phyloP scores from a whole-genome alignment of 306 rosid species.

The Rosa lucieae region DNA sequence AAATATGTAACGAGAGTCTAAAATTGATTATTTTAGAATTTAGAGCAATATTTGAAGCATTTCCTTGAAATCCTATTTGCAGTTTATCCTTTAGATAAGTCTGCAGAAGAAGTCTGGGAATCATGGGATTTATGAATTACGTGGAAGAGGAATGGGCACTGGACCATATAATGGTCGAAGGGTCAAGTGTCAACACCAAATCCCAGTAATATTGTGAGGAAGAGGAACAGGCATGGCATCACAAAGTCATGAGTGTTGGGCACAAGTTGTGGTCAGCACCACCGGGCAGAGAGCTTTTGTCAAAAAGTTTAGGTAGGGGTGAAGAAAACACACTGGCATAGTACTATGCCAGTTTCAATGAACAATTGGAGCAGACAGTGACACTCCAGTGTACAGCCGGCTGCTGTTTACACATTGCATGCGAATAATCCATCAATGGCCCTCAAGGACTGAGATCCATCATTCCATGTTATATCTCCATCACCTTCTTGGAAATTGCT shows the following conservation, averaged over 20 bases:
- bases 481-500: background rate
- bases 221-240: conserved; percentile 8
- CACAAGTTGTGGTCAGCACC: conserved; percentile 12
- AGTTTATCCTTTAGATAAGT: background rate
- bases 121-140: conserved; percentile 7
- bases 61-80: background rate
- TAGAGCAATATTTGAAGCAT: too few relatives aligned
- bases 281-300: conserved; percentile 1
- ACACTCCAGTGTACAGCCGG: background rate
- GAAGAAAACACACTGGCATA: background rate
- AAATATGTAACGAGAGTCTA: background rate
- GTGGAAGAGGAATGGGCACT: conserved; percentile 24
- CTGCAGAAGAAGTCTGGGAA: background rate
- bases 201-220: conserved; percentile 18
- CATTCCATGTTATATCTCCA: background rate
- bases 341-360: background rate
- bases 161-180: conserved; percentile 10
- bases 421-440: background rate
- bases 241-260: conserved; percentile 15
- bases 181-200: conserved; percentile 26
- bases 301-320: background rate
- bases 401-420: background rate
- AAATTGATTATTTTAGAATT: background rate
- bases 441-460: background rate
- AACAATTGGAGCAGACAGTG: conserved; percentile 16